phyloP scores from a whole-genome alignment of 164 flowering plant species.

The Annona squamosa region DNA sequence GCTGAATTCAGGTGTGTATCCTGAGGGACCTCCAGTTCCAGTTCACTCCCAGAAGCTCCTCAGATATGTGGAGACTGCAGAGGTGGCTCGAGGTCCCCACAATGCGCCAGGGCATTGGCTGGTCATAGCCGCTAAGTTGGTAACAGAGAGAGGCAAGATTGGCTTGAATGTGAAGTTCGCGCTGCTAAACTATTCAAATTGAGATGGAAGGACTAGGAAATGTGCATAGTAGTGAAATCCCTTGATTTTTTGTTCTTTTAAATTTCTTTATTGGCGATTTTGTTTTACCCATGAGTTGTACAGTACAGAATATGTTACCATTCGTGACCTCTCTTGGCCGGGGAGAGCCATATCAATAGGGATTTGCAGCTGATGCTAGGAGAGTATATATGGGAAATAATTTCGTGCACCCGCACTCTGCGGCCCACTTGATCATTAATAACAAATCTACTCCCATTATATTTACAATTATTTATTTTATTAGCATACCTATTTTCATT shows the following conservation, averaged over 20 bases:
- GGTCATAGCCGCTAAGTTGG: constrained; percentile 67
- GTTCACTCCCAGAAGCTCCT: constrained; percentile 45
- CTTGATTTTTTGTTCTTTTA: constrained; percentile 1
- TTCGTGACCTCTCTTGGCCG: not conserved
- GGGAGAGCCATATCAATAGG: not conserved
- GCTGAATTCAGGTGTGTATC: constrained; percentile 71
- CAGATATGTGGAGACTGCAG: constrained; percentile 51
- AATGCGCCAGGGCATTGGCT: constrained; percentile 83
- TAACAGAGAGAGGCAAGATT: constrained; percentile 57
- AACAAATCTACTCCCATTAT: no score
- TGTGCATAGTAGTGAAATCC: not conserved
- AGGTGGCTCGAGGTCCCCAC: constrained; percentile 67
- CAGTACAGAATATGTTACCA: not conserved
- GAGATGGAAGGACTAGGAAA: not conserved
- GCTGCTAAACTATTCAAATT: constrained; percentile 41
- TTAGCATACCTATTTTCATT: no score
- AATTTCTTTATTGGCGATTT: not conserved
- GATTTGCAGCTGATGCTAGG: not conserved
- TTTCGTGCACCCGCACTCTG: no score
- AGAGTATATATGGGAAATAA: not conserved
- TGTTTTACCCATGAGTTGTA: constrained; percentile 1
- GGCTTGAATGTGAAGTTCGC: constrained; percentile 74
- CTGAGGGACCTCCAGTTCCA: constrained; percentile 71
- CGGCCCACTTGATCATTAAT: no score
- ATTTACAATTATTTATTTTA: no score